Evolutionary conservation across 2,329 filamentous ascomycete species (phyloP), one percentile per base, ranked within the genome.

Genomic region (Scedosporium dehoogii): DNA sequence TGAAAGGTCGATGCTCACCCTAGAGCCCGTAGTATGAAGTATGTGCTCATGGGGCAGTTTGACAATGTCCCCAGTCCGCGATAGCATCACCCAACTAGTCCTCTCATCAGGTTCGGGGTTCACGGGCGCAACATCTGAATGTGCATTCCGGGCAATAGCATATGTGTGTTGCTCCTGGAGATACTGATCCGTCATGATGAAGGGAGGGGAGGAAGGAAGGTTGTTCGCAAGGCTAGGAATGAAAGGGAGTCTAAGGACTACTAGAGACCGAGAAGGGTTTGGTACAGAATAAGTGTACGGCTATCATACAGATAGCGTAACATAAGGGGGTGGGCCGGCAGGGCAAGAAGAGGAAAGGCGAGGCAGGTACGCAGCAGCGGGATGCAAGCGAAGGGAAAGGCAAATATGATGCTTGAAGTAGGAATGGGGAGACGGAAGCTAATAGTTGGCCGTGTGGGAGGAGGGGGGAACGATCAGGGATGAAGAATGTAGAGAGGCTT

Each of bases 51-150:
- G 87, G 55, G 90, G 90, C 57, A 97, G 84, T 70, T 89, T 90
- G 71, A 96, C 88, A 75, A 96, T 94, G 64, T 88, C 85, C 68
- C 81, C 80, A 48, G 78, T 73, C 71, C 88, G 84, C 71, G 88
- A 86, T 70, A 96, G 85, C 92, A 97, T 97, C 56, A 97, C 93
- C 93, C 93, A 97, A 70, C 83, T 85, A 71, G 76, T 73, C 68
- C 74, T 73, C 72, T 83, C 77, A 77, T 85, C 76, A 85, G 81
- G 77, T 71, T 82, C 74, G 18, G 55, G 60, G 41, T 44, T 56
- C 58, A 53, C 56, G n/a, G 64, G 61, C 12, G 65, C 63, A 27
- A 63, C 62, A 33, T 66, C 72, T 56, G 67, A 68, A 65, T 68
- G 73, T 60, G 71, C 72, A 64, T 72, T 75, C 64, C 72, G 74